These are phyloP conservation scores for Crithidia acanthocephali DNA, from an alignment of 208 protist species.

Conservation along the genomic window DNA sequence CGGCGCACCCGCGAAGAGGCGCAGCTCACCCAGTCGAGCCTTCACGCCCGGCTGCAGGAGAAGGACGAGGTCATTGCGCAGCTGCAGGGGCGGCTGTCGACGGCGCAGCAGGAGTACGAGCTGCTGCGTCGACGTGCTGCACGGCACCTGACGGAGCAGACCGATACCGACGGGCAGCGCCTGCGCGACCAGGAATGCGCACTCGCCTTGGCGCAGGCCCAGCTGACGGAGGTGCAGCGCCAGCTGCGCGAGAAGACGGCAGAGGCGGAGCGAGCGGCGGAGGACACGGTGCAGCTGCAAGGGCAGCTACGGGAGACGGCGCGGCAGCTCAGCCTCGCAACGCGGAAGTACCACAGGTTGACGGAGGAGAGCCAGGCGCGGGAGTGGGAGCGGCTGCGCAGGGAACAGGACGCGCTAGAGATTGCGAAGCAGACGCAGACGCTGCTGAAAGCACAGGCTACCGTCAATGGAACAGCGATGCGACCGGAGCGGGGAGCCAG, in stretches of 20 bases:
- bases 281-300: constrained; percentile 43
- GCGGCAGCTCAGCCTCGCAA: constrained; percentile 39
- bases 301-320: constrained; percentile 42
- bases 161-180: constrained; percentile 33
- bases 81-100: constrained; percentile 51
- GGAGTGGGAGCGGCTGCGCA: constrained; percentile 39
- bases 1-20: constrained; percentile 63
- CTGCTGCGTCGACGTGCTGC: constrained; percentile 48
- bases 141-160: constrained; percentile 40
- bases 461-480: neutral
- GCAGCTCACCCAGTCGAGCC: constrained; percentile 38
- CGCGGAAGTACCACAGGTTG: constrained; percentile 42
- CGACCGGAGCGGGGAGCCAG: neutral
- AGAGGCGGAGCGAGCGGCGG: constrained; percentile 21
- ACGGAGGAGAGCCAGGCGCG: constrained; percentile 47
- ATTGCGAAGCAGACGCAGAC: constrained; percentile 8
- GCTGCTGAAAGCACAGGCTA: neutral
- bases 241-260: constrained; percentile 38
- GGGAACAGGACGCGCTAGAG: constrained; percentile 27
- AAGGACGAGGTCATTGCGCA: constrained; percentile 46
- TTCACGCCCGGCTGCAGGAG: constrained; percentile 66
- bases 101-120: constrained; percentile 78
- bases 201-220: constrained; percentile 37
- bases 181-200: constrained; percentile 47
- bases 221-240: constrained; percentile 44